Conservation (phyloP, 495 filamentous ascomycete genomes). For the Choiromyces venosus region DNA sequence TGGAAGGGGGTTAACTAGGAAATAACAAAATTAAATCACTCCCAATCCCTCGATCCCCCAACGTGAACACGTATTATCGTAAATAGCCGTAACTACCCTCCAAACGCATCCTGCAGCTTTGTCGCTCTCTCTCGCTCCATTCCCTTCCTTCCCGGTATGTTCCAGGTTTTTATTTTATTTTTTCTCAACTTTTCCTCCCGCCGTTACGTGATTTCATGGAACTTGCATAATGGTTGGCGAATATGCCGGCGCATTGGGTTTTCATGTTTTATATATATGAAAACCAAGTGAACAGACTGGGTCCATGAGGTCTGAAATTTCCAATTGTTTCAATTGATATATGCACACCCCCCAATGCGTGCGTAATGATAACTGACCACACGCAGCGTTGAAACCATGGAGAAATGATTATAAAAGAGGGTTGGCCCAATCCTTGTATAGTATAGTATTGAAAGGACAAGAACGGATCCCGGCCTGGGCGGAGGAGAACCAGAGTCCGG, state of each 20-base stretch:
- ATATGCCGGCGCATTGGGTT: background rate
- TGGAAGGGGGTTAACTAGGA: background rate
- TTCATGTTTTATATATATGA: background rate
- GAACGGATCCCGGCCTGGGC: too few species aligned
- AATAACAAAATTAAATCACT: background rate
- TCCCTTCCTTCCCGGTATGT: background rate
- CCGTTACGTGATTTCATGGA: background rate
- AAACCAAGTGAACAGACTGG: background rate
- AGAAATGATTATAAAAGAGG: background rate
- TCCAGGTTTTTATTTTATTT: too few species aligned
- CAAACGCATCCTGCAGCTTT: background rate
- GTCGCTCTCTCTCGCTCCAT: background rate
- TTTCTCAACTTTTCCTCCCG: too few species aligned
- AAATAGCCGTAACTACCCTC: slow-evolving; percentile 1
- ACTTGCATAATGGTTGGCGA: background rate
- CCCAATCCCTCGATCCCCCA: background rate
- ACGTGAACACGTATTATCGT: background rate
- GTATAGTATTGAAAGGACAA: too few species aligned
- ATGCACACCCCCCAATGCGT: background rate
- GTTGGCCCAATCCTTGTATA: too few species aligned
- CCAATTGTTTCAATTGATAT: background rate
- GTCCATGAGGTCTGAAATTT: background rate
- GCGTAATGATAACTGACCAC: background rate
- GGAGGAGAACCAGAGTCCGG: too few species aligned
- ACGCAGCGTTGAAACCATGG: background rate